Conservation (phyloP, 2,329 filamentous ascomycete genomes). For the Coniochaeta pulveracea region DNA sequence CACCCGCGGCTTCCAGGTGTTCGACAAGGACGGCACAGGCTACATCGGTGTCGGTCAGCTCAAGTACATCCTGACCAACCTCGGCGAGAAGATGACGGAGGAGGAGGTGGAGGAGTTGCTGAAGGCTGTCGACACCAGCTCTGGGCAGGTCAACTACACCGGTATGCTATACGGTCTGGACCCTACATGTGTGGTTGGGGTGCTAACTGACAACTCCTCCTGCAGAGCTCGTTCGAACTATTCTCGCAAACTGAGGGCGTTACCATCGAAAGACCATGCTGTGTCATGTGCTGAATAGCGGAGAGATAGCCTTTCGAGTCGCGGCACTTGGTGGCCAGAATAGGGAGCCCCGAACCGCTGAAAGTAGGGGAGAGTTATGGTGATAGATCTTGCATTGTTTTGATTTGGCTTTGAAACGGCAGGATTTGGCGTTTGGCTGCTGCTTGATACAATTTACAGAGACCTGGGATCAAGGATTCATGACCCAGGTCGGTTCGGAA, state of each 20-base stretch:
- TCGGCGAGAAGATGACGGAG: slow-evolving; percentile 98
- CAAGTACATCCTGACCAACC: slow-evolving; percentile 93
- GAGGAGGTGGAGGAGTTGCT: slow-evolving; percentile 98
- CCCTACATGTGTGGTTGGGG: not conserved
- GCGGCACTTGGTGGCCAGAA: no score
- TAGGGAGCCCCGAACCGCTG: no score
- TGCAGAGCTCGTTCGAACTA: slow-evolving; percentile 71
- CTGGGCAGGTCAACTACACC: slow-evolving; percentile 94
- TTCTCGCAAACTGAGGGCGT: slow-evolving; percentile 62
- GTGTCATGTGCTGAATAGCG: not conserved
- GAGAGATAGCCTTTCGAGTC: not conserved
- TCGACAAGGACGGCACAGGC: slow-evolving; percentile 97
- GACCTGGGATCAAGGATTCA: no score
- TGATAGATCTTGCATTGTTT: slow-evolving; percentile 5
- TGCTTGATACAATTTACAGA: no score
- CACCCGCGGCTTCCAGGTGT: slow-evolving; percentile 97
- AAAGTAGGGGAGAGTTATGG: slow-evolving; percentile 6
- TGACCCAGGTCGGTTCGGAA: no score
- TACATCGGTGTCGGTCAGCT: slow-evolving; percentile 97
- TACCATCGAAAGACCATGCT: not conserved
- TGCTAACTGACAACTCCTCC: slow-evolving; percentile 3
- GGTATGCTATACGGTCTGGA: slow-evolving; percentile 45
- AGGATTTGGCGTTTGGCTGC: slow-evolving; percentile 3
- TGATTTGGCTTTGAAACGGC: slow-evolving; percentile 1
- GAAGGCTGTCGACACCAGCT: slow-evolving; percentile 94